phyloP scores from a whole-genome alignment of 2,329 filamentous ascomycete species.

The Epichloe hybrida region DNA sequence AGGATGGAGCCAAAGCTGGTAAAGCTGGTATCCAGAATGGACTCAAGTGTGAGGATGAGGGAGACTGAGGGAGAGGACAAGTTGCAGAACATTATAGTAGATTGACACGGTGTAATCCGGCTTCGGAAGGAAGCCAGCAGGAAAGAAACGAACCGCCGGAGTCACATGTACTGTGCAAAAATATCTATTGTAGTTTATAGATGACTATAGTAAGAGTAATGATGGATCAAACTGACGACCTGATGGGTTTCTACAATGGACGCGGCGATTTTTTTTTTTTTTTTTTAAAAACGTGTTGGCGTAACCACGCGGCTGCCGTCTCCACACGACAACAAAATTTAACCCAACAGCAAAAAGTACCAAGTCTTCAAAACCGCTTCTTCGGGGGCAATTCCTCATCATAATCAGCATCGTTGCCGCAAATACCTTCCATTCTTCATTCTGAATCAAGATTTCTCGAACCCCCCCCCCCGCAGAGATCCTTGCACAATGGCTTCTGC shows the following conservation, averaged over 20 bases:
- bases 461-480: neutral
- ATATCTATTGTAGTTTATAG: too few relatives aligned
- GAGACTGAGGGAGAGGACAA: neutral
- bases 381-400: too few relatives aligned
- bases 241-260: neutral
- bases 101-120: too few relatives aligned
- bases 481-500: constrained; percentile 8
- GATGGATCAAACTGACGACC: too few relatives aligned
- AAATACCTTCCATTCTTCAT: too few relatives aligned
- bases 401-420: too few relatives aligned
- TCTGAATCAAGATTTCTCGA: neutral
- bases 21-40: constrained; percentile 15
- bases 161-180: neutral
- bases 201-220: neutral
- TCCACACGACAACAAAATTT: neutral
- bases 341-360: too few relatives aligned
- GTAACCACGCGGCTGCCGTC: neutral
- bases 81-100: too few relatives aligned
- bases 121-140: too few relatives aligned
- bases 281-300: neutral
- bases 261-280: too few relatives aligned
- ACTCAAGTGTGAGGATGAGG: neutral
- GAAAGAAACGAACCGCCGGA: neutral
- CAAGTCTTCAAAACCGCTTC: too few relatives aligned
- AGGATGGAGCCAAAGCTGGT: constrained; percentile 16